Conservation (phyloP, 75 land plant genomes). For the Cupressus sempervirens region DNA sequence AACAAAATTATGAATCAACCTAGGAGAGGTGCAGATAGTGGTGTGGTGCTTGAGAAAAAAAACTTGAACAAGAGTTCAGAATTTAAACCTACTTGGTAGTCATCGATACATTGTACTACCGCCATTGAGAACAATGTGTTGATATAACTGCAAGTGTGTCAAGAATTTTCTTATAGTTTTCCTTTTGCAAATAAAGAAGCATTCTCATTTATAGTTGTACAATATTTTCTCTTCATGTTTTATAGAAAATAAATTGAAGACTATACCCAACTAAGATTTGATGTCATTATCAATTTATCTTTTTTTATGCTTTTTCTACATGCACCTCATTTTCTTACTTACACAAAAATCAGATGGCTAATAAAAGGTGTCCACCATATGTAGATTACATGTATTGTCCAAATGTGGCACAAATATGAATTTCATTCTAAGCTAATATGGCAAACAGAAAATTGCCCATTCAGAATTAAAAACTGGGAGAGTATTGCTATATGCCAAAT, state of each 20-base stretch:
- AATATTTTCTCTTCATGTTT: not conserved
- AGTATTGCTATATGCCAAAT: not conserved
- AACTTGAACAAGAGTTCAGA: not conserved
- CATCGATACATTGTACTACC: slow-evolving; percentile 59
- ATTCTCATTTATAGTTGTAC: not conserved
- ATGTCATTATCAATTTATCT: not conserved
- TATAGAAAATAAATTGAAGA: not conserved
- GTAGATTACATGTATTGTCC: too few relatives aligned
- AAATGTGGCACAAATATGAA: too few relatives aligned
- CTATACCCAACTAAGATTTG: not conserved
- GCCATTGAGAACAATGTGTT: slow-evolving; percentile 52
- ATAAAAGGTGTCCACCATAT: too few relatives aligned
- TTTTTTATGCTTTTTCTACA: too few relatives aligned
- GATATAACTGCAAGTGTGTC: slow-evolving; percentile 35
- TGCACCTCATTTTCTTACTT: too few relatives aligned
- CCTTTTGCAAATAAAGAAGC: not conserved
- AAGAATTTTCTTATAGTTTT: not conserved
- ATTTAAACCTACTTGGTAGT: slow-evolving; percentile 42
- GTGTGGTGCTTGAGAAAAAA: not conserved
- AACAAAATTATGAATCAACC: not conserved
- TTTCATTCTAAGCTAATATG: not conserved
- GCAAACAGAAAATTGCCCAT: not conserved
- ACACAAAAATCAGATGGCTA: too few relatives aligned
- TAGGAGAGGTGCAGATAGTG: not conserved
- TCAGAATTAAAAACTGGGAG: not conserved